Conservation (phyloP, 2,329 filamentous ascomycete genomes). For the Epichloe gansuensis region DNA sequence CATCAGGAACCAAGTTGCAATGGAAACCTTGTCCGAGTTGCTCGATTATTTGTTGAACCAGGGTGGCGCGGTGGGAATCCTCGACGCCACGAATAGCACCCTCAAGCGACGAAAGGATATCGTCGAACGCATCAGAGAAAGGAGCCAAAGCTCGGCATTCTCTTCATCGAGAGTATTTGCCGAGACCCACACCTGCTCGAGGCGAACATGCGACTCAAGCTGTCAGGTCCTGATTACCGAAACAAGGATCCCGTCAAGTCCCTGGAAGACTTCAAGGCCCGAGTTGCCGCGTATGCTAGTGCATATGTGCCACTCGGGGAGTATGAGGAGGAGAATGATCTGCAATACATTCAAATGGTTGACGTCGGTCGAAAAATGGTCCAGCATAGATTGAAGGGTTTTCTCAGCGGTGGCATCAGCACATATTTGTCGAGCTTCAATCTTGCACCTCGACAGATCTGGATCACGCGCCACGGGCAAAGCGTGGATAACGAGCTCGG, state of each 20-base stretch:
- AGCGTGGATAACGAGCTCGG: constrained; percentile 77
- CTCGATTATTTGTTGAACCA: constrained; percentile 75
- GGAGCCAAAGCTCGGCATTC: constrained; percentile 81
- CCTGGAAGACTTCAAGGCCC: constrained; percentile 81
- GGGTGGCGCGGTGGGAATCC: constrained; percentile 82
- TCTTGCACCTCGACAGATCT: constrained; percentile 86
- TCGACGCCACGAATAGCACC: constrained; percentile 96
- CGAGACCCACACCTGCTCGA: constrained; percentile 74
- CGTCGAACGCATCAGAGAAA: constrained; percentile 68
- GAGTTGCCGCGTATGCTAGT: constrained; percentile 86
- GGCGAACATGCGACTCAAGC: constrained; percentile 93
- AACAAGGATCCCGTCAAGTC: constrained; percentile 82
- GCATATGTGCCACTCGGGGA: constrained; percentile 84
- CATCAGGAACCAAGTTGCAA: constrained; percentile 79
- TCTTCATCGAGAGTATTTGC: constrained; percentile 94
- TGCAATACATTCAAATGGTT: constrained; percentile 96
- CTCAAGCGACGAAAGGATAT: constrained; percentile 72
- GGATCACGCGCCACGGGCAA: constrained; percentile 93
- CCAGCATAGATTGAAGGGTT: constrained; percentile 80
- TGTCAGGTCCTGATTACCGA: constrained; percentile 90
- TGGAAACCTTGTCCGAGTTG: constrained; percentile 85
- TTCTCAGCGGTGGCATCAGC: constrained; percentile 82
- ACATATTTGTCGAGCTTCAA: constrained; percentile 97
- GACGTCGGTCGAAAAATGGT: constrained; percentile 93
- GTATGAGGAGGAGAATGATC: constrained; percentile 78